Percentiles rank a stretch among this genome's conserved stretches.
phyloP scores from a whole-genome alignment of 805 yeast genomes.

The Teunomyces cretensis region DNA sequence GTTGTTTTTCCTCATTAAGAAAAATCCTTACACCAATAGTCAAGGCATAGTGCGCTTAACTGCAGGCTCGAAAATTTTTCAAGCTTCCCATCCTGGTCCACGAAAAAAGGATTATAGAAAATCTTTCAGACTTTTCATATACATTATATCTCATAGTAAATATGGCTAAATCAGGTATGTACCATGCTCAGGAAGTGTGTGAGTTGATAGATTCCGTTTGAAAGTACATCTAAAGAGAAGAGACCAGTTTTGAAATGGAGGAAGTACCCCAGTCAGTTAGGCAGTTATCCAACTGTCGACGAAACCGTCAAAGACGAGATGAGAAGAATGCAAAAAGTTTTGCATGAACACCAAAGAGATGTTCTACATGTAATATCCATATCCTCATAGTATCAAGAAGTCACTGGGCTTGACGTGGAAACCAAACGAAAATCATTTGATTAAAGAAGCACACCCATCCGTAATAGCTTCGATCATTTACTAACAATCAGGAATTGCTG shows the following conservation, averaged over 20 bases:
- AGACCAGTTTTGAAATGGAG: neutral
- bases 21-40: constrained; percentile 1
- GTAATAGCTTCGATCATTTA: neutral
- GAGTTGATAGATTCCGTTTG: neutral
- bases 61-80: constrained; percentile 10
- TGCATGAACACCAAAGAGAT: neutral
- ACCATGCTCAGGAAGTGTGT: constrained; percentile 3
- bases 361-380: neutral
- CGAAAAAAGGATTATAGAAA: constrained; percentile 4
- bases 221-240: neutral
- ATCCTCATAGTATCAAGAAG: too few species aligned
- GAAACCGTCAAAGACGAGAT: neutral
- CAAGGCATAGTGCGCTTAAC: neutral
- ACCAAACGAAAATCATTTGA: neutral
- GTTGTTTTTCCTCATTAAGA: neutral
- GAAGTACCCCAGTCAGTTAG: neutral
- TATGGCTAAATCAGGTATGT: constrained; percentile 72
- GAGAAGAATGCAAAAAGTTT: neutral
- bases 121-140: constrained; percentile 8
- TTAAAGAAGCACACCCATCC: neutral
- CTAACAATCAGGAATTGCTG: constrained; percentile 72
- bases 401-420: neutral
- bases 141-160: constrained; percentile 15
- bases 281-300: neutral
- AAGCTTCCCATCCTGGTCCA: constrained; percentile 4